A percentile compares a stretch with the other conserved stretches of the same genome.
Conservation (phyloP, 495 filamentous ascomycete genomes). For the Penicillium parvum region DNA sequence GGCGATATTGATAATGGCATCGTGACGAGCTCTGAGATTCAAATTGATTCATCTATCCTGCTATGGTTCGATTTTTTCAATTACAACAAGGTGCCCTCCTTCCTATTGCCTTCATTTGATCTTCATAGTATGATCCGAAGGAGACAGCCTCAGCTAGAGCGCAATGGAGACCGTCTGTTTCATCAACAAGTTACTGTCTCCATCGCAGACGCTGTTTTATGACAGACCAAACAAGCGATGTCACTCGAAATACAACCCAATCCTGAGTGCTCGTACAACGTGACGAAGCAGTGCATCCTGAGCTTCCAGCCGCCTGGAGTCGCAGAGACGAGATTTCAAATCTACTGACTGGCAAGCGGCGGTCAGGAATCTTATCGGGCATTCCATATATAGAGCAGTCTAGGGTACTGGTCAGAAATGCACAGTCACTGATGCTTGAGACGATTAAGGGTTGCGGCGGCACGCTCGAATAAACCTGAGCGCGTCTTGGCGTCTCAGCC, state of each 20-base stretch:
- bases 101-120: too few relatives aligned
- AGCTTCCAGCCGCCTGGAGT: not conserved
- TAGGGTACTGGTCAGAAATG: slow-evolving; percentile 3
- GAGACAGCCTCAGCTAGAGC: too few relatives aligned
- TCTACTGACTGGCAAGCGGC: slow-evolving; percentile 4
- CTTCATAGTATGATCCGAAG: too few relatives aligned
- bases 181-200: too few relatives aligned
- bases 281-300: slow-evolving; percentile 1
- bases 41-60: not conserved
- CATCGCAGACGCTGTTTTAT: too few relatives aligned
- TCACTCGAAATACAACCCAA: not conserved
- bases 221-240: too few relatives aligned
- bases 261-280: not conserved
- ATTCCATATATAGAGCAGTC: slow-evolving; percentile 5
- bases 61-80: too few relatives aligned
- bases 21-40: not conserved
- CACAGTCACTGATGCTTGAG: not conserved
- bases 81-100: too few relatives aligned
- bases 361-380: slow-evolving; percentile 1
- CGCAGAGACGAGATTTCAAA: slow-evolving; percentile 2
- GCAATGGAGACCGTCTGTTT: too few relatives aligned
- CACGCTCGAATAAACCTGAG: slow-evolving; percentile 12
- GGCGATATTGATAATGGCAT: not conserved
- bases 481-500: slow-evolving; percentile 2
- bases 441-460: slow-evolving; percentile 3